These are phyloP conservation scores for Suillus brevipes DNA, from an alignment of 768 basidiomycete species.

Conservation along the genomic window DNA sequence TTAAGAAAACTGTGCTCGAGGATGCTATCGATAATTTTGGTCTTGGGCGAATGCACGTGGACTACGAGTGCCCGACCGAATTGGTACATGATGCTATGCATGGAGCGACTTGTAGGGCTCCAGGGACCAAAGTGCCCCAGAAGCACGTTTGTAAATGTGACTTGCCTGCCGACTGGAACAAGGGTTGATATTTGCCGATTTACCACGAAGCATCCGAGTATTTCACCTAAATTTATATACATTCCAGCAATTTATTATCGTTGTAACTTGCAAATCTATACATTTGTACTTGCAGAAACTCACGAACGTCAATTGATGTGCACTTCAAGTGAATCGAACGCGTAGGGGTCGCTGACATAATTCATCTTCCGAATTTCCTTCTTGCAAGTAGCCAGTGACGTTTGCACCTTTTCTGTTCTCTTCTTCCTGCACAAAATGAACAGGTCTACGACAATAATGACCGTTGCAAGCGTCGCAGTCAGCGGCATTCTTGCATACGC, in stretches of 20 bases:
- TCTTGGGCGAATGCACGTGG: neutral
- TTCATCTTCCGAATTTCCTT: conserved; percentile 14
- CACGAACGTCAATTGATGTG: neutral
- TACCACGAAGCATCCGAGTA: neutral
- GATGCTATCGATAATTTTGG: neutral
- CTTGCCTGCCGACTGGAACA: conserved; percentile 1
- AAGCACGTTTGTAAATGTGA: conserved; percentile 2
- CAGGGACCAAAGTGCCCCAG: too few relatives aligned
- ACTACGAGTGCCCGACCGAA: neutral
- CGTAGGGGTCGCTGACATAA: conserved; percentile 19
- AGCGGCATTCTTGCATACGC: conserved; percentile 74
- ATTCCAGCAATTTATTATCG: neutral
- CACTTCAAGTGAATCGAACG: neutral
- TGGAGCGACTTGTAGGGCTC: neutral
- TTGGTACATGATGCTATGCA: neutral
- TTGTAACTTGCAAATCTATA: neutral
- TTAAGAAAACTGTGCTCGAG: neutral
- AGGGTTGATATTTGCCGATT: neutral
- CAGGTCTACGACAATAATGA: conserved; percentile 40
- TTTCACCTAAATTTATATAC: neutral
- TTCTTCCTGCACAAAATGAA: conserved; percentile 28
- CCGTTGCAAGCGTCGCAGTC: conserved; percentile 48
- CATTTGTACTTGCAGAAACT: neutral
- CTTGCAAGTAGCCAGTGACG: conserved; percentile 12
- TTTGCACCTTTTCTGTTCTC: conserved; percentile 6